Conservation (phyloP, 164 flowering plant genomes). For the Cinnamomum chago region DNA sequence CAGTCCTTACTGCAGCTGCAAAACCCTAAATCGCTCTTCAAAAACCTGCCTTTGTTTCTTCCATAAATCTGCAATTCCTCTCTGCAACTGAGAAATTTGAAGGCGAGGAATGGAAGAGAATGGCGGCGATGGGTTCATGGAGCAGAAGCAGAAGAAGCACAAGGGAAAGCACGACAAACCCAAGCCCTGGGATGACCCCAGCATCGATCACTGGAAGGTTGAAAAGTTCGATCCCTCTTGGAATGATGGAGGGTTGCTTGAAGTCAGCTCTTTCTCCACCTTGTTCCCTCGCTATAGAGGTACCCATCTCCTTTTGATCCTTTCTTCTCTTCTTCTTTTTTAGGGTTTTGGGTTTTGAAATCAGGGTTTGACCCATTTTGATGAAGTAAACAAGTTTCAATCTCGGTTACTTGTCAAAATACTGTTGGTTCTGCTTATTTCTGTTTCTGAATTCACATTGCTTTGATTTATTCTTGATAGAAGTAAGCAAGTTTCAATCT, state of each 20-base stretch:
- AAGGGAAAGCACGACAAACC: constrained; percentile 97
- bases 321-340: neutral
- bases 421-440: neutral
- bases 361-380: too few relatives aligned
- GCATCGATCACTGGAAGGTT: constrained; percentile 85
- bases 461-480: too few relatives aligned
- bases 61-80: neutral
- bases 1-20: neutral
- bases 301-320: constrained; percentile 5
- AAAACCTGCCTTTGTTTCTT: too few relatives aligned
- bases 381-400: too few relatives aligned
- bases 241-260: constrained; percentile 84
- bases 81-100: neutral
- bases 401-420: neutral
- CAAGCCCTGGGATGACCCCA: constrained; percentile 92
- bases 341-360: too few relatives aligned
- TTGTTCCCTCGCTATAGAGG: constrained; percentile 87
- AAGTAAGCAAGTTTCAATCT: too few relatives aligned
- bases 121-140: neutral
- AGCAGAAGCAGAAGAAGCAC: constrained; percentile 29
- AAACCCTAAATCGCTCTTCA: neutral
- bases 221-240: constrained; percentile 86
- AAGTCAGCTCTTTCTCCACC: constrained; percentile 75
- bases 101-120: neutral
- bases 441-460: too few relatives aligned